Evolutionary conservation across 2,329 filamentous ascomycete species (phyloP), one percentile per base, ranked within the genome.

Genomic region (Chaetomiaceae sp.): DNA sequence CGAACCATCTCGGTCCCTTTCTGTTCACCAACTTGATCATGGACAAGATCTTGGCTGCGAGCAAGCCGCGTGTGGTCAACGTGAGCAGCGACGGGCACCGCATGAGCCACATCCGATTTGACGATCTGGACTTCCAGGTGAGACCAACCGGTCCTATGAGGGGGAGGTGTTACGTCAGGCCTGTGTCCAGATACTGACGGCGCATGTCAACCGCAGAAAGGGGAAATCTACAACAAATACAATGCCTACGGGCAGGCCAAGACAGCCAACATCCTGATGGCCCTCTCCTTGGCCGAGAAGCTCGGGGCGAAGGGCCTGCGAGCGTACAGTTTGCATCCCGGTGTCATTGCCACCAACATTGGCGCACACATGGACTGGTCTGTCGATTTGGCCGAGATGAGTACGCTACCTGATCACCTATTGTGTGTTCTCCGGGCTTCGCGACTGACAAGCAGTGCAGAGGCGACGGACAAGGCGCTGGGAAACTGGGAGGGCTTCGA

Each of bases 1-100:
- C 65, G 2, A 73, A 73, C 41, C 67, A 75, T 42, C 41, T 75
- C 6, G 67, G 65, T 0, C 72, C 72, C 53, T 75, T 69, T 39
- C 60, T 75, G 2, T 61, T 76, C 29, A 67, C 68, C 12, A 70
- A 70, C 50, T 57, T 71, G 17, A 56, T 75, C 37, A 67, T 72
- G 60, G 60, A 59, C 0, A 71, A 71, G 53, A 49, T 74, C 3
- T 56, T 71, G 15, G 60, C 58, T 4, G 57, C 65, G 10, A 42
- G 52, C 22, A 50, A 42, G 9, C 59, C 52, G 5, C 27, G 72
- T 0, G 56, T 75, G 8, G 61, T 75, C 29, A 73, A 66, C 46
- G 61, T 75, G 6, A 63, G 61, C n/a, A 64, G 62, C 61, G 61
- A 46, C 50, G 62, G 35, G 57, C 62, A 24, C 60, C 67, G 50